A percentile compares a stretch with the other conserved stretches of the same genome.
Evolutionary conservation across 2,329 filamentous ascomycete species (phyloP).

Genomic region (Colletotrichum godetiae): DNA sequence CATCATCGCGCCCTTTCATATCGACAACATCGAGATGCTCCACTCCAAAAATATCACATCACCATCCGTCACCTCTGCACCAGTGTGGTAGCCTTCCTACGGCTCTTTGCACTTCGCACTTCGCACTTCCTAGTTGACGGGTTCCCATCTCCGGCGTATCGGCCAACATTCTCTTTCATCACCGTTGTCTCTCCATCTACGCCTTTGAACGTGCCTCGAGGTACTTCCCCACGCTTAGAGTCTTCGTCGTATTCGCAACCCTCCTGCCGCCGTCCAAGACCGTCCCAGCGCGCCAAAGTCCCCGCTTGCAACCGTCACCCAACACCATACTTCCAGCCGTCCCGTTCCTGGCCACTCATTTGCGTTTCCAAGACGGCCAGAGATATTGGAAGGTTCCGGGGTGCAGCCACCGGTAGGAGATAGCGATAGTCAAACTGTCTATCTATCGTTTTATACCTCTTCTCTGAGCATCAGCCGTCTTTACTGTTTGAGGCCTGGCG

Average conservation of each 20-base stretch:
- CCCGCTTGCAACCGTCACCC: conserved; percentile 2
- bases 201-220: conserved; percentile 12
- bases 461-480: conserved; percentile 4
- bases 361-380: background rate
- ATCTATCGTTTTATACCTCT: background rate
- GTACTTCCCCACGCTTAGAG: conserved; percentile 12
- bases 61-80: background rate
- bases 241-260: conserved; percentile 12
- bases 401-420: background rate
- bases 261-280: conserved; percentile 7
- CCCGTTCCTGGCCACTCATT: background rate
- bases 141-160: background rate
- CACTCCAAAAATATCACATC: background rate
- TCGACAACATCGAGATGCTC: conserved; percentile 24
- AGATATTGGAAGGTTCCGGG: background rate
- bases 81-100: conserved; percentile 5
- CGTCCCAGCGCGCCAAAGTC: conserved; percentile 5
- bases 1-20: conserved; percentile 8
- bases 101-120: background rate
- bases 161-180: background rate
- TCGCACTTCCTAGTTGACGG: background rate
- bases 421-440: background rate
- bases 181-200: background rate
- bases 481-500: background rate
- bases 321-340: conserved; percentile 4